Base-by-base conservation (phyloP, 1,139 yeast species). In the Blastobotrys arbuscula region DNA sequence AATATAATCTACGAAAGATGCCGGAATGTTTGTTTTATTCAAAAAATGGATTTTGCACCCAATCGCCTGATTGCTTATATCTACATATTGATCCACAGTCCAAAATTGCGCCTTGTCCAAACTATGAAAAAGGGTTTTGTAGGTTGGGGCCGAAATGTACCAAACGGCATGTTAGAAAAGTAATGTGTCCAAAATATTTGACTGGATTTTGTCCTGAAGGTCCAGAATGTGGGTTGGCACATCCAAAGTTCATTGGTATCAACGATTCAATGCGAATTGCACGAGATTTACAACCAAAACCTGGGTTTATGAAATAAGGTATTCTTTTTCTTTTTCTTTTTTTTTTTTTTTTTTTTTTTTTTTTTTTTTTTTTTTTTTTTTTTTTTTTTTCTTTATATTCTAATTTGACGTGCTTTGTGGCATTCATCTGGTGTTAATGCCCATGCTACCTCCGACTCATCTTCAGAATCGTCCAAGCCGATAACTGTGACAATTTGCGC, bases 11-110 rank as follows among this genome's bases (percentile, higher is more conserved):
- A 59, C 77, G 96, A 53, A 89, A 87, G 66, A 90, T 94, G 96
- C 98, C 98, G 2, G 98, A 94, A 66, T 94, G 98, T 68, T 77
- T 89, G 35, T 87, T 87, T 65, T 90, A 78, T 66, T 77, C 88
- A 50, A 81, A 85, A 24, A 89, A 88, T 63, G 98, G 98, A 6
- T 84, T 78, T 62, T 94, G 98, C 67, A 85, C 95, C 9, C 97
- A 90, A 64, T 79, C 92, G 0, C 95, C 96, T 1, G 99, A 94
- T 63, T 94, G 99, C 63, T 79, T 89, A 49, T 92, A 89, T 66
- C 73, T 87, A 48, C 99, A 94, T 65, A 82, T 90, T 23, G 97
- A 89, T 63, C 97, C 97, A 3, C 83, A 80, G 60, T 79, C 83
- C 59, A 87, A 86, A 66, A 81, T 89, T 20, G 96, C 97, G 0